Conservation (phyloP, 2,329 filamentous ascomycete genomes). For the Phialophora verrucosa region DNA sequence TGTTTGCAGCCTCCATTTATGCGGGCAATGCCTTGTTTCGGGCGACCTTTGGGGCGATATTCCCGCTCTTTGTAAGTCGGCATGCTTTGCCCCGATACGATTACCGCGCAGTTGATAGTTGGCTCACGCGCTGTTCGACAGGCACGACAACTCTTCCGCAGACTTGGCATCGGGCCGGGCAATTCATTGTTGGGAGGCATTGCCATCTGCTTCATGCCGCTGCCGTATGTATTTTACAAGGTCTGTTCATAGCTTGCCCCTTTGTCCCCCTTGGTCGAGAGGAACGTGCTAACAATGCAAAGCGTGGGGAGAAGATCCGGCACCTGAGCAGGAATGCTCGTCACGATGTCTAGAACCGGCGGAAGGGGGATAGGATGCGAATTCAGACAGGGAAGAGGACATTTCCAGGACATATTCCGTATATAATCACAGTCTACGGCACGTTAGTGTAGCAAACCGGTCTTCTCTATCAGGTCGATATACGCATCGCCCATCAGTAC, state of each 20-base stretch:
- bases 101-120: neutral
- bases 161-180: constrained; percentile 47
- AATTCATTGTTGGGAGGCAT: constrained; percentile 45
- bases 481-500: too few species aligned
- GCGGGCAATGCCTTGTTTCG: constrained; percentile 50
- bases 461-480: too few species aligned
- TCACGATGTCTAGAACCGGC: constrained; percentile 8
- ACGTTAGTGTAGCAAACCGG: too few species aligned
- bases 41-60: constrained; percentile 48
- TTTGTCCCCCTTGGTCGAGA: neutral
- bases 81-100: neutral
- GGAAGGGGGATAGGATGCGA: too few species aligned
- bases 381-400: too few species aligned
- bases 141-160: constrained; percentile 44
- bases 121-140: constrained; percentile 18
- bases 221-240: constrained; percentile 28
- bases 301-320: constrained; percentile 16
- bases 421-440: too few species aligned
- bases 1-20: constrained; percentile 48
- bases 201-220: constrained; percentile 46
- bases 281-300: neutral
- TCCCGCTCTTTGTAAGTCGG: constrained; percentile 46
- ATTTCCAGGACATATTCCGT: too few species aligned
- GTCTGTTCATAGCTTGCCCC: neutral
- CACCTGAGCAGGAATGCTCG: constrained; percentile 17